phyloP scores from a whole-genome alignment of 257 asterid genomes.

The Gynochthodes officinalis region DNA sequence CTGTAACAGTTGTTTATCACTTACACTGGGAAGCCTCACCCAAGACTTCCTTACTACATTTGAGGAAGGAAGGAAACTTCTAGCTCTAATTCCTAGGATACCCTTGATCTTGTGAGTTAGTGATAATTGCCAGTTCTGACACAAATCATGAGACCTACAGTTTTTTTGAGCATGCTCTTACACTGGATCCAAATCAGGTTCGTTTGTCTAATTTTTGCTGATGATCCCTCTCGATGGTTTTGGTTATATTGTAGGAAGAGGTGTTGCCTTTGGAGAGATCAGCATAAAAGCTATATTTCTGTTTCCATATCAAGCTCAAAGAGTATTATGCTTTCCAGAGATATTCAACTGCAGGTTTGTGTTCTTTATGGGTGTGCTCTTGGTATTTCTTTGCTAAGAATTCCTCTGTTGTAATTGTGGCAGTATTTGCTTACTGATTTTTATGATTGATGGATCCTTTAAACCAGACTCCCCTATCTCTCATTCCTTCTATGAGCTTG shows the following conservation, averaged over 20 bases:
- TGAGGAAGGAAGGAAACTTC: no score
- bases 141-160: background rate
- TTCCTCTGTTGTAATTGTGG: background rate
- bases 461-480: no score
- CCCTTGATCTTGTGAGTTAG: background rate
- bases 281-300: background rate
- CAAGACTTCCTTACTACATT: no score
- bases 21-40: no score
- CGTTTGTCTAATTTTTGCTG: background rate
- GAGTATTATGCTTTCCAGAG: constrained; percentile 29
- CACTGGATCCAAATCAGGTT: background rate
- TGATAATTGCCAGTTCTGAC: constrained; percentile 4
- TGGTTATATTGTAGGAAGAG: background rate
- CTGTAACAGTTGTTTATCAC: no score
- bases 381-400: background rate
- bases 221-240: background rate
- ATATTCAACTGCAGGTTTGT: constrained; percentile 20
- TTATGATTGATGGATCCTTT: background rate
- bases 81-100: no score
- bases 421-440: background rate
- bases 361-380: constrained; percentile 12
- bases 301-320: constrained; percentile 3
- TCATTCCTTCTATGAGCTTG: no score
- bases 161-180: background rate
- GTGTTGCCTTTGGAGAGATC: background rate